Evolutionary conservation across 176 grass and related monocot species (phyloP).

Genomic region (Oryza meyeriana): DNA sequence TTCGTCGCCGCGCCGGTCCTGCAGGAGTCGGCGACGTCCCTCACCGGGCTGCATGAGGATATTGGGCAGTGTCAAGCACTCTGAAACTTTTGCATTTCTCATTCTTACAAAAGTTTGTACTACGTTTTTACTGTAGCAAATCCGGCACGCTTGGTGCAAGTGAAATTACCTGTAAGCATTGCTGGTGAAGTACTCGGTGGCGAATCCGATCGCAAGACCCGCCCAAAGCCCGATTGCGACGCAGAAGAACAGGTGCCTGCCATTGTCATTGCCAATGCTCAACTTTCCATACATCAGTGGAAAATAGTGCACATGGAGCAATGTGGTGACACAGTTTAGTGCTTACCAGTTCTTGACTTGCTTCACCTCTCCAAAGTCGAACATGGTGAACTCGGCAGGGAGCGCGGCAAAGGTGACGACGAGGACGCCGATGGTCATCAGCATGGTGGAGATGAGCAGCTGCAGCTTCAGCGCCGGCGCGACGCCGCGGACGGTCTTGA

Average conservation of each 20-base stretch:
- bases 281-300: not conserved
- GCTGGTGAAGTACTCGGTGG: conserved; percentile 72
- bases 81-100: not conserved
- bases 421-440: conserved; percentile 56
- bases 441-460: conserved; percentile 54
- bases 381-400: conserved; percentile 54
- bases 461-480: conserved; percentile 53
- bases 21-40: conserved; percentile 61
- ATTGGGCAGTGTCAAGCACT: not conserved
- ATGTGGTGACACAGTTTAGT: no score
- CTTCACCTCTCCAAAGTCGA: conserved; percentile 56
- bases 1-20: conserved; percentile 68
- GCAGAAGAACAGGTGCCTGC: conserved; percentile 66
- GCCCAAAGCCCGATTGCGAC: conserved; percentile 59
- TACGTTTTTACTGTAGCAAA: not conserved
- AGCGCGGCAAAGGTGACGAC: conserved; percentile 46
- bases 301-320: not conserved
- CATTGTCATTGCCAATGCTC: not conserved
- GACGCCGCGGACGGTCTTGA: conserved; percentile 47
- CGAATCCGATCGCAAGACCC: conserved; percentile 66
- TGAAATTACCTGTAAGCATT: conserved; percentile 55
- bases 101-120: not conserved
- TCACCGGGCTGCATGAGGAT: conserved; percentile 52
- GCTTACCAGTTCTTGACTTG: conserved; percentile 60
- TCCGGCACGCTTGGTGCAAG: not conserved